These are phyloP conservation scores for Aspergillus brasiliensis DNA, from an alignment of 2,329 filamentous ascomycete species.

Conservation along the genomic window DNA sequence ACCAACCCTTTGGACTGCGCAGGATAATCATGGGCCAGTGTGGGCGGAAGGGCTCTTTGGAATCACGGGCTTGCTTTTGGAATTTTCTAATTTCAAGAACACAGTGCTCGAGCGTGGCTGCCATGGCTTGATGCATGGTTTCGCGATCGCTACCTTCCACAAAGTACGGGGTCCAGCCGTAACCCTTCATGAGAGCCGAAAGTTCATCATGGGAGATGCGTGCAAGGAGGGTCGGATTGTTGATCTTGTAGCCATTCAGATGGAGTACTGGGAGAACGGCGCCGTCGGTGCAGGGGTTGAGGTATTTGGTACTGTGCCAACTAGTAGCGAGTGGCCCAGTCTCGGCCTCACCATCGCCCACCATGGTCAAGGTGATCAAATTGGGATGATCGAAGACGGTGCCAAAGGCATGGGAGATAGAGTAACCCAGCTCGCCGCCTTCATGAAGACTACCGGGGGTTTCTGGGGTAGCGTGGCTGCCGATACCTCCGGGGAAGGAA, in stretches of 20 bases:
- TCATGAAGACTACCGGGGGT: slow-evolving; percentile 77
- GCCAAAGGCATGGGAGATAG: slow-evolving; percentile 76
- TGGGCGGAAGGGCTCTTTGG: slow-evolving; percentile 69
- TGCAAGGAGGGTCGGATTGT: slow-evolving; percentile 73
- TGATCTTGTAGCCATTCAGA: slow-evolving; percentile 84
- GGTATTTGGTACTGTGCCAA: slow-evolving; percentile 81
- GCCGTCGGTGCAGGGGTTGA: slow-evolving; percentile 76
- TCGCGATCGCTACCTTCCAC: slow-evolving; percentile 74
- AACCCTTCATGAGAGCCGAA: slow-evolving; percentile 68
- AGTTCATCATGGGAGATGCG: slow-evolving; percentile 75
- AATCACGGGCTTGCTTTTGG: slow-evolving; percentile 72
- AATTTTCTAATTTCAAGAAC: slow-evolving; percentile 68
- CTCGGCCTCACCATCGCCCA: slow-evolving; percentile 80
- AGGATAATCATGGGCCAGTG: slow-evolving; percentile 79
- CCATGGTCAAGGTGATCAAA: slow-evolving; percentile 74
- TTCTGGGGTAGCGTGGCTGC: slow-evolving; percentile 76
- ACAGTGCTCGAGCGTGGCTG: slow-evolving; percentile 71
- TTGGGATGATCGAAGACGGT: slow-evolving; percentile 74
- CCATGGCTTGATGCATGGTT: slow-evolving; percentile 81
- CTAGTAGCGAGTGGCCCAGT: slow-evolving; percentile 76
- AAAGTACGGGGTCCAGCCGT: slow-evolving; percentile 79
- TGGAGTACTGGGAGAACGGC: slow-evolving; percentile 77
- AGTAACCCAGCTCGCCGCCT: slow-evolving; percentile 80
- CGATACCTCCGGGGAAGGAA: slow-evolving; percentile 78
- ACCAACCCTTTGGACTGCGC: slow-evolving; percentile 79